phyloP scores from a whole-genome alignment of 2,329 filamentous ascomycete species.

The Diaporthe humulicola region DNA sequence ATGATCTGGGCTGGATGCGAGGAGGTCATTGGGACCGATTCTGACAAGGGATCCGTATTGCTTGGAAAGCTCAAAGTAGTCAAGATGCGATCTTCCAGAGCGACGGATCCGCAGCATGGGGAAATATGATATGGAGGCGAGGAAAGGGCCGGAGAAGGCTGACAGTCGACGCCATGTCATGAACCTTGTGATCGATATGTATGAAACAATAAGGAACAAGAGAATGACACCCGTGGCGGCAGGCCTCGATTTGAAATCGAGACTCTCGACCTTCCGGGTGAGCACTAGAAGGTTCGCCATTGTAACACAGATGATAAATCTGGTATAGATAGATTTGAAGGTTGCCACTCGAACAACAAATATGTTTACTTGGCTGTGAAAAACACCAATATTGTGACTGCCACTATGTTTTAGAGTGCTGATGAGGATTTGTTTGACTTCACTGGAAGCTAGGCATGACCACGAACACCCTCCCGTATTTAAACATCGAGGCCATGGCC shows the following conservation, averaged over 20 bases:
- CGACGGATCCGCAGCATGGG: conserved; percentile 31
- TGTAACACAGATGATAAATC: not conserved
- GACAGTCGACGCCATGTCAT: conserved; percentile 34
- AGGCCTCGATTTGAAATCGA: conserved; percentile 3
- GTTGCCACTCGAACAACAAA: conserved; percentile 10
- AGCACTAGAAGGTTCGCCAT: conserved; percentile 27
- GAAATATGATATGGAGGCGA: conserved; percentile 31
- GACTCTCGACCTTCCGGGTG: conserved; percentile 1
- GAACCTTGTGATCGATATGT: conserved; percentile 27
- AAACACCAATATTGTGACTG: not conserved
- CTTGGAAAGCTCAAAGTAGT: conserved; percentile 30
- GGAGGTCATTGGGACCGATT: conserved; percentile 36
- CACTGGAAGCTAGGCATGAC: conserved; percentile 25
- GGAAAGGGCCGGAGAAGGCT: conserved; percentile 26
- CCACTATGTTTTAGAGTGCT: conserved; percentile 10
- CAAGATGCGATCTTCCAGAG: conserved; percentile 27
- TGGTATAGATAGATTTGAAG: not conserved
- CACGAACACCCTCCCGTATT: conserved; percentile 31
- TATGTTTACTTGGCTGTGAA: not conserved
- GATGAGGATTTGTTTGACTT: conserved; percentile 23
- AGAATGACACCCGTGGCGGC: not conserved
- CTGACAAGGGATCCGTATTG: conserved; percentile 35
- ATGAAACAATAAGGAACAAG: conserved; percentile 8
- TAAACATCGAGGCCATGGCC: conserved; percentile 6
- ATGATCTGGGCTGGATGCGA: conserved; percentile 34